A percentile compares a stretch with the other conserved stretches of the same genome.
These are phyloP conservation scores for Miscanthus lutarioriparius DNA, from an alignment of 176 grass and related monocot genomes.

Conservation along the genomic window DNA sequence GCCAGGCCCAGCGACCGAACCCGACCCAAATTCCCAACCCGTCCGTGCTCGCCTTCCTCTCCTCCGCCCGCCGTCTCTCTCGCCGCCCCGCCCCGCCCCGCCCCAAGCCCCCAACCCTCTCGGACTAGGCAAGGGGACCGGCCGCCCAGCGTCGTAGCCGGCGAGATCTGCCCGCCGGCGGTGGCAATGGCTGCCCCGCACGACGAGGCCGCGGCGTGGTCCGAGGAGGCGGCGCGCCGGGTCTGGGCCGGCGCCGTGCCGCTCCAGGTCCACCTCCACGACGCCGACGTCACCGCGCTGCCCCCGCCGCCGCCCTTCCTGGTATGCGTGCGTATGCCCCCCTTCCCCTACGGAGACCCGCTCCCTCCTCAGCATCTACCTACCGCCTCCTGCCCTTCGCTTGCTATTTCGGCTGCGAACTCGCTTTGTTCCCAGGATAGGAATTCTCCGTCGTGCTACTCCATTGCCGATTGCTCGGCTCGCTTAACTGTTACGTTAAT, in stretches of 20 bases:
- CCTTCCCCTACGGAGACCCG: neutral
- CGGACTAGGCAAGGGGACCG: neutral
- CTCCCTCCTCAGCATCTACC: neutral
- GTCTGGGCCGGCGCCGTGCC: slow-evolving; percentile 81
- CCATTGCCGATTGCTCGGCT: neutral
- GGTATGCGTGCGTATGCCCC: slow-evolving; percentile 30
- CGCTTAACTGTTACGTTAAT: neutral
- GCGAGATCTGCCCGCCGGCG: slow-evolving; percentile 11
- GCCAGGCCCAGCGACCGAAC: neutral
- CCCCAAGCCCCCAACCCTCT: neutral
- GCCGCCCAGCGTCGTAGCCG: neutral
- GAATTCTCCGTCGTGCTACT: neutral
- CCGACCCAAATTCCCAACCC: neutral
- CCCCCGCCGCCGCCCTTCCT: slow-evolving; percentile 82
- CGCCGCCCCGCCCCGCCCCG: neutral
- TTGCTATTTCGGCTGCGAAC: neutral
- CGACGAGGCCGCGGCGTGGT: slow-evolving; percentile 49
- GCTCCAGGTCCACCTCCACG: slow-evolving; percentile 94
- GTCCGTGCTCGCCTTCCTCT: neutral
- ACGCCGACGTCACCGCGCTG: slow-evolving; percentile 88
- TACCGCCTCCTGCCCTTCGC: neutral
- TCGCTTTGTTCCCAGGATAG: neutral
- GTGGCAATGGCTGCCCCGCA: slow-evolving; percentile 24
- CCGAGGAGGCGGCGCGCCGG: slow-evolving; percentile 65
- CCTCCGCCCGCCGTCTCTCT: neutral